These are phyloP conservation scores for Colletotrichum sidae DNA, from an alignment of 2,329 filamentous ascomycete species.

Conservation along the genomic window DNA sequence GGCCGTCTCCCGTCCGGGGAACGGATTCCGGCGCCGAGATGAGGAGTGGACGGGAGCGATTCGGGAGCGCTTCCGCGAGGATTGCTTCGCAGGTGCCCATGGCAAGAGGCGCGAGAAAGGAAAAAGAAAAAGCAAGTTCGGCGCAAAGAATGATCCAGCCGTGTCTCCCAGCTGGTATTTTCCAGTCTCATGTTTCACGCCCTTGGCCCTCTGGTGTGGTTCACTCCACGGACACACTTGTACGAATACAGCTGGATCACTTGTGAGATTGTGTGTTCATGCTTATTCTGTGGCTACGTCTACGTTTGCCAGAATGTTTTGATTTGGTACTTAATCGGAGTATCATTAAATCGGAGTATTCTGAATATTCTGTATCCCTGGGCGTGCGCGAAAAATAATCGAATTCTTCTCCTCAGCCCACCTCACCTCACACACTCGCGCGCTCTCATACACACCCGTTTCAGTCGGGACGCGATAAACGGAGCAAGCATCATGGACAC, in stretches of 20 bases:
- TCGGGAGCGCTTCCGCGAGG: slow-evolving; percentile 7
- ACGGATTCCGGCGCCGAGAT: slow-evolving; percentile 12
- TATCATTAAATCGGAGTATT: not conserved
- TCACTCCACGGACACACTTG: too few relatives aligned
- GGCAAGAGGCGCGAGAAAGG: too few relatives aligned
- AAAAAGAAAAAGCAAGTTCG: not conserved
- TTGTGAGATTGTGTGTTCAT: slow-evolving; percentile 34
- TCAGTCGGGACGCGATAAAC: slow-evolving; percentile 10
- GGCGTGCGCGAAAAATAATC: too few relatives aligned
- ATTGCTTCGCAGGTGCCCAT: not conserved
- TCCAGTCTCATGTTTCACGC: slow-evolving; percentile 19
- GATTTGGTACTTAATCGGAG: not conserved
- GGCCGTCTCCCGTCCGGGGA: slow-evolving; percentile 29
- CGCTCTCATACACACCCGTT: slow-evolving; percentile 2
- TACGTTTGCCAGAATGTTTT: not conserved
- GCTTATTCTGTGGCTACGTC: slow-evolving; percentile 31
- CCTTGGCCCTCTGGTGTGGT: not conserved
- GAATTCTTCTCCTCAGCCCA: too few relatives aligned
- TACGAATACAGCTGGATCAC: not conserved
- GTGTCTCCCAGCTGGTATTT: too few relatives aligned
- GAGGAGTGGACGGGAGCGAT: slow-evolving; percentile 6
- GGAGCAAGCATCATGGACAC: slow-evolving; percentile 6
- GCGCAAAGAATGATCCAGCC: slow-evolving; percentile 3
- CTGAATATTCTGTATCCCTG: not conserved
- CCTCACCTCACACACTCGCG: not conserved